phyloP scores from a whole-genome alignment of 192 early-diverging fungal genomes.

The Coemansia sp. region DNA sequence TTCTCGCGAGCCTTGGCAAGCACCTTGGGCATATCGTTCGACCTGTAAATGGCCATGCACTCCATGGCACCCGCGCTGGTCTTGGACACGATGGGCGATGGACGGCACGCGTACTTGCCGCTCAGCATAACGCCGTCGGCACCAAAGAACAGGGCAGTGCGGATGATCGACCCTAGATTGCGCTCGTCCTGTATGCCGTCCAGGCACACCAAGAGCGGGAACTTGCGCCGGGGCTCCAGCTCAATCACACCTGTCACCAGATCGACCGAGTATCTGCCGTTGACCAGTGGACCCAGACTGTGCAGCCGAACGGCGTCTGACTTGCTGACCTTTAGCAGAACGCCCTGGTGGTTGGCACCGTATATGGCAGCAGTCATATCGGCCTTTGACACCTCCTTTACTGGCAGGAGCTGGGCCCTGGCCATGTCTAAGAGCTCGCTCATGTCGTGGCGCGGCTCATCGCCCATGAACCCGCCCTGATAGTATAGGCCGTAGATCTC shows the following conservation, averaged over 20 bases:
- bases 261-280: conserved; percentile 19
- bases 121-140: conserved; percentile 32
- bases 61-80: conserved; percentile 48
- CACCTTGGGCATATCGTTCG: not conserved
- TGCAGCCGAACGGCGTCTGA: not conserved
- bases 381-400: not conserved
- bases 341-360: conserved; percentile 32
- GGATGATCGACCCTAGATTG: conserved; percentile 48
- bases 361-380: not conserved
- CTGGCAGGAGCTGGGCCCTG: conserved; percentile 11
- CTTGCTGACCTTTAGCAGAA: conserved; percentile 14
- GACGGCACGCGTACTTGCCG: conserved; percentile 5
- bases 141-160: conserved; percentile 56
- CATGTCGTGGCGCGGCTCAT: conserved; percentile 9
- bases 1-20: conserved; percentile 5
- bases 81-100: conserved; percentile 36
- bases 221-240: conserved; percentile 21
- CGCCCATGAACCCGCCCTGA: conserved; percentile 16
- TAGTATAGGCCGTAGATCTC: conserved; percentile 17
- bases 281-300: conserved; percentile 4
- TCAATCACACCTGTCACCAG: not conserved
- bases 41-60: conserved; percentile 21
- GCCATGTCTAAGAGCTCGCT: conserved; percentile 11
- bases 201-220: conserved; percentile 39
- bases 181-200: conserved; percentile 39